phyloP scores from a whole-genome alignment of 345 rosid genomes.

The Dovyalis caffra region DNA sequence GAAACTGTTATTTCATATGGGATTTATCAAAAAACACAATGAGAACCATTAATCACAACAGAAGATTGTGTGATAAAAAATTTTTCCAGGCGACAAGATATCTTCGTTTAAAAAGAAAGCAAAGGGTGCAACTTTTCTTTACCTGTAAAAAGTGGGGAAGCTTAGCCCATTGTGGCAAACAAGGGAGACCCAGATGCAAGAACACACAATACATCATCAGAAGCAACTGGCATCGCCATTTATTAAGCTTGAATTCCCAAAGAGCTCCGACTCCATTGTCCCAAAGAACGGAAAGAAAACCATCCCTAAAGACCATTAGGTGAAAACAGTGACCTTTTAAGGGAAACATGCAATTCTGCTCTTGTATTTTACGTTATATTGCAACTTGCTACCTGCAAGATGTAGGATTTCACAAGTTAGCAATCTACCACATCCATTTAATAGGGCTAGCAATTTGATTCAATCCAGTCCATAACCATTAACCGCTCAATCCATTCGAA shows the following conservation, averaged over 20 bases:
- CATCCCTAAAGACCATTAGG: not conserved
- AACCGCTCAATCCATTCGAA: not conserved
- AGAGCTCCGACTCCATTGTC: not conserved
- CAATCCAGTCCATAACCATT: not conserved
- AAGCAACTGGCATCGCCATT: not conserved
- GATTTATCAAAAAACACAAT: not conserved
- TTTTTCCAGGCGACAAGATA: not conserved
- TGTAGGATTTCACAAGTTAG: not conserved
- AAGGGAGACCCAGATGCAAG: not conserved
- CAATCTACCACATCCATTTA: not conserved
- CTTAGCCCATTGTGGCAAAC: not conserved
- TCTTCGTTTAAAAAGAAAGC: not conserved
- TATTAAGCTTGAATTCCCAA: not conserved
- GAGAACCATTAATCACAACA: not conserved
- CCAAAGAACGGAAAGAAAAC: not conserved
- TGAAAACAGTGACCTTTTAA: not conserved
- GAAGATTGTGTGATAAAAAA: not conserved
- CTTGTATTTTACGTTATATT: not conserved
- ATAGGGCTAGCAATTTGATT: not conserved
- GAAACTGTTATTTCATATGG: not conserved
- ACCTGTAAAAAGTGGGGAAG: not conserved
- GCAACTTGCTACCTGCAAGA: not conserved
- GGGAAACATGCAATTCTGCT: not conserved
- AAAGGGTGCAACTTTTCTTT: not conserved
- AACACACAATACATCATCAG: not conserved